Evolutionary conservation across 768 basidiomycete species (phyloP).

Genomic region (Lentinula detonsa): DNA sequence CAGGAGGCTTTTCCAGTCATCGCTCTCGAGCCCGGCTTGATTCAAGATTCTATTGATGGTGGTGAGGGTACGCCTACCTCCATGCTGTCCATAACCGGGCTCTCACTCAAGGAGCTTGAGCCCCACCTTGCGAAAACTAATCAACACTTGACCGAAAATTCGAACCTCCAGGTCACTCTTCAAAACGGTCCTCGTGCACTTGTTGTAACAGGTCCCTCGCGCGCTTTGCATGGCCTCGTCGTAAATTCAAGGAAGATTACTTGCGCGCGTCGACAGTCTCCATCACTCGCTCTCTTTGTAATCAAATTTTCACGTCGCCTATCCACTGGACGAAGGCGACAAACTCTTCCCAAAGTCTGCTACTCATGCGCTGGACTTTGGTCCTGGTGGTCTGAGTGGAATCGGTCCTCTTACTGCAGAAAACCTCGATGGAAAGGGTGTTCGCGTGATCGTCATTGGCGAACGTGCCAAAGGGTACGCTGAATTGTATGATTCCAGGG

Average conservation of each 20-base stretch:
- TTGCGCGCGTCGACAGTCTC: constrained; percentile 64
- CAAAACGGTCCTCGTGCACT: constrained; percentile 89
- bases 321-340: constrained; percentile 94
- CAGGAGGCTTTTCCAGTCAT: constrained; percentile 93
- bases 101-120: constrained; percentile 70
- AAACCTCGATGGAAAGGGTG: constrained; percentile 78
- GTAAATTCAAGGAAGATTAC: constrained; percentile 85
- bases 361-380: constrained; percentile 95
- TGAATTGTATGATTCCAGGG: constrained; percentile 69
- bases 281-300: constrained; percentile 82
- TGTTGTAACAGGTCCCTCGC: constrained; percentile 89
- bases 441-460: constrained; percentile 86
- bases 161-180: constrained; percentile 80
- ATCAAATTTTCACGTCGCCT: constrained; percentile 87
- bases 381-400: constrained; percentile 89
- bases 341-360: constrained; percentile 77
- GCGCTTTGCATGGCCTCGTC: constrained; percentile 90
- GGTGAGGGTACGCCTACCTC: constrained; percentile 92
- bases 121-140: constrained; percentile 85
- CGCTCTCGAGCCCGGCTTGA: constrained; percentile 80
- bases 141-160: constrained; percentile 71
- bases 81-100: constrained; percentile 89
- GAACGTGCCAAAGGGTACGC: constrained; percentile 85
- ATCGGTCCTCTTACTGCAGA: constrained; percentile 88
- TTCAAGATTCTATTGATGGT: constrained; percentile 83